These are phyloP conservation scores for Solanum tarijense DNA, from an alignment of 257 asterid genomes.

Conservation along the genomic window DNA sequence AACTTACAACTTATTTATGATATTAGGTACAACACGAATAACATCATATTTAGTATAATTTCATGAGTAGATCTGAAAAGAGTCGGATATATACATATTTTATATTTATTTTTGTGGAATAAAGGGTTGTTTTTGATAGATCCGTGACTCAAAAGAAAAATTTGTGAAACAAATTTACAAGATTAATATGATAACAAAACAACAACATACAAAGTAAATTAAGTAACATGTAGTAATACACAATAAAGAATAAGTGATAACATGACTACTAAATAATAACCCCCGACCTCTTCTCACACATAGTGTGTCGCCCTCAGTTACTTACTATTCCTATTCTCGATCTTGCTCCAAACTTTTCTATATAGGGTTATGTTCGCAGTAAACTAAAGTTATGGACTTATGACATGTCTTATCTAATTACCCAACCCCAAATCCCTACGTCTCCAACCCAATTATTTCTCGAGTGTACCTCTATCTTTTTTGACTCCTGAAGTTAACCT, in stretches of 20 bases:
- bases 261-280: not conserved
- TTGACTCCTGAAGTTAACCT: accelerated
- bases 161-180: not conserved
- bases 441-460: not conserved
- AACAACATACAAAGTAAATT: not conserved
- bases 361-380: accelerated
- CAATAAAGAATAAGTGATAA: not conserved
- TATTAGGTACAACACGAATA: not conserved
- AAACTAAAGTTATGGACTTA: not conserved
- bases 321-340: not conserved
- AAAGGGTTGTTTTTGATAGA: not conserved
- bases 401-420: not conserved
- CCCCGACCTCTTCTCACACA: not conserved
- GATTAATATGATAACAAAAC: not conserved
- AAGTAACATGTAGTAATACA: not conserved
- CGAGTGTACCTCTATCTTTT: accelerated
- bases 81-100: not conserved
- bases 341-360: not conserved
- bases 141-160: accelerated
- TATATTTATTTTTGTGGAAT: no score
- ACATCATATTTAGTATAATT: not conserved
- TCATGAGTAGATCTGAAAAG: not conserved
- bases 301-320: not conserved
- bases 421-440: accelerated
- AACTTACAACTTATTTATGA: not conserved